Evolutionary conservation across 768 basidiomycete genomes (phyloP), one percentile per base, ranked within the genome.

Genomic region (Tylopilus subfusipes): DNA sequence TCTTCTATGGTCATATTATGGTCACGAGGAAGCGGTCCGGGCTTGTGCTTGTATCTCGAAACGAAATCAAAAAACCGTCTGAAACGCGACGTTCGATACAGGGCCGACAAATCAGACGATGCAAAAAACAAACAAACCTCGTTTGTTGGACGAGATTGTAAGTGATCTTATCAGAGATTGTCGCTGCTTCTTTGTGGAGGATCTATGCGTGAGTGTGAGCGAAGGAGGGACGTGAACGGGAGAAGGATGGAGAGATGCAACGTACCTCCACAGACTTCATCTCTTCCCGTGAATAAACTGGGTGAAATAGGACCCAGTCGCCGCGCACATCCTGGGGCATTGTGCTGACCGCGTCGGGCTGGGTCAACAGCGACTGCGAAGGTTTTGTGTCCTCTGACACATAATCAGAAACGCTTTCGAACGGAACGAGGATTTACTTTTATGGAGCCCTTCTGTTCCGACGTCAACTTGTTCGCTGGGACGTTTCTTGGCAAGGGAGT

Each of bases 221-320:
- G 34, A 48, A 48, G 29, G 36, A 42, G 42, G 27, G 29, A 40
- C 24, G n/a, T 8, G 36, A 53, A 25, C 12, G 33, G 33, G 42
- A 45, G 30, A 46, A 48, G 49, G 21, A 19, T 21, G 50, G 53
- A 25, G 25, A 42, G 50, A 57, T 19, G 21, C 38, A 33, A 52
- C 38, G 47, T 63, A 88, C 90, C 70, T 88, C 75, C 16, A 91
- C 90, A 14, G 88, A 80, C 58, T 74, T 83, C 47, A 92, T 67
- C 64, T 93, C 91, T 34, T 82, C 82, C 18, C 74, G 68, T 7
- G 88, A 82, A 68, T 98, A 98, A 2, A 96, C 93, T 0, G 95
- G 95, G 66, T 96, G 92, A 67, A 93, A 92, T 2, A 97, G 73
- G 12, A 96, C 92, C 92, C 93, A 97, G 62, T 90, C 89, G 2